Base-by-base conservation (phyloP, 2,329 filamentous ascomycete genomes). In the Fusarium sp. region DNA sequence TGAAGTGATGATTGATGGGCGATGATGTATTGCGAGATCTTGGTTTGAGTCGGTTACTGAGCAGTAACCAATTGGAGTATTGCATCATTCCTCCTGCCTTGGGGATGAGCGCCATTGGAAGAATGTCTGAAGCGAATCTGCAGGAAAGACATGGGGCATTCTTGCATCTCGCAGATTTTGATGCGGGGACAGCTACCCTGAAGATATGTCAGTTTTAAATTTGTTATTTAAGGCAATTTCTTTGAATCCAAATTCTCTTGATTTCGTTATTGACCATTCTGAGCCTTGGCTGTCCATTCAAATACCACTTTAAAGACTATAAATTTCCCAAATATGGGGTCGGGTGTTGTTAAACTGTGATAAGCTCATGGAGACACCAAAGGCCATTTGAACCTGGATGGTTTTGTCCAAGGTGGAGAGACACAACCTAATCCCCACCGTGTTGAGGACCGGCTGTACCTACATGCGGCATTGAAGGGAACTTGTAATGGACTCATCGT, bases 1-100 rank as follows among this genome's bases (percentile, higher is more conserved):
- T 58, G 50, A 43, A 54, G 56, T 56, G 52, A 63, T 52, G 47
- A 53, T 61, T 61, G 56, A 56, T 62, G 58, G 59, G 48, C 55
- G 61, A 62, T 70, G 63, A 62, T 58, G 56, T 47, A 57, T 51
- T 68, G 50, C 50, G 48, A 66, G 56, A 66, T 66, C 43, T 57
- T 56, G 59, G 46, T 60, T 71, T 54, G 63, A 53, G 59, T 46
- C 37, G 61, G 39, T 56, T 13, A 20, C 43, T 25, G 44, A 20
- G 32, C 25, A 56, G 35, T 57, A 64, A 62, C 72, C 72, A 74
- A 74, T 74, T 67, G 68, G 58, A 65, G 55, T 57, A 69, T 70
- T 67, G 64, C 70, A 71, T 71, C 68, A 68, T 70, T 57, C 56
- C 57, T 57, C 68, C 69, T 70, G 59, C 70, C 65, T 49, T 48